Conservation (phyloP, 768 basidiomycete species). For the Rhizopogon roseolus region DNA sequence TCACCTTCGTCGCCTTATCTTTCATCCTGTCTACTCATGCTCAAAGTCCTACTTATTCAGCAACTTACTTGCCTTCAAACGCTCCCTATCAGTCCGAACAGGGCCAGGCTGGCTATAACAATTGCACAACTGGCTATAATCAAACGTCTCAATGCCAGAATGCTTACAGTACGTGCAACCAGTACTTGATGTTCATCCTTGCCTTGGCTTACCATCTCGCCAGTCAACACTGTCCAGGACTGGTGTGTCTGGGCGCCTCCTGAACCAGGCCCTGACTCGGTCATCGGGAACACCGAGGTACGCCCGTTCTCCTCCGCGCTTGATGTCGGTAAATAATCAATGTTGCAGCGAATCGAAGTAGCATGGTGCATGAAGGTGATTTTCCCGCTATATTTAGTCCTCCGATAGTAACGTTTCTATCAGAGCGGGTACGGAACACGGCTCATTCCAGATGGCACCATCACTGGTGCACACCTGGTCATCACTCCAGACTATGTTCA, state of each 20-base stretch:
- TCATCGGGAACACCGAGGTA: conserved; percentile 62
- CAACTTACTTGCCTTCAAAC: conserved; percentile 46
- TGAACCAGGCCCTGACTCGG: conserved; percentile 42
- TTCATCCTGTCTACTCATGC: conserved; percentile 12
- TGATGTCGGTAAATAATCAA: conserved; percentile 8
- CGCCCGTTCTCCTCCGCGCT: conserved; percentile 9
- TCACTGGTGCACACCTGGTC: conserved; percentile 63
- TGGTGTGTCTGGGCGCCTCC: conserved; percentile 54
- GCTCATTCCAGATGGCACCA: conserved; percentile 68
- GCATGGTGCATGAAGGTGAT: conserved; percentile 48
- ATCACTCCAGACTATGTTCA: conserved; percentile 74
- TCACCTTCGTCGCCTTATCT: conserved; percentile 17
- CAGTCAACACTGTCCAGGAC: conserved; percentile 55
- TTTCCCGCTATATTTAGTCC: conserved; percentile 1
- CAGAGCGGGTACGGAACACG: conserved; percentile 58
- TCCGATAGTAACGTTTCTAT: neutral
- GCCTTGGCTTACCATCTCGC: neutral
- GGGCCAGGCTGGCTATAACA: conserved; percentile 61
- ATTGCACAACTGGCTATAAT: conserved; percentile 52
- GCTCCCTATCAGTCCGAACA: conserved; percentile 44
- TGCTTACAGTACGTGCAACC: conserved; percentile 42
- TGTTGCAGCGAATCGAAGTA: conserved; percentile 39
- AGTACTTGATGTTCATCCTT: neutral
- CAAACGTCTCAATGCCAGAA: conserved; percentile 66
- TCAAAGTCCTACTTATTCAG: conserved; percentile 27